phyloP scores from a whole-genome alignment of 768 basidiomycete species.

The Sarcodon aspratus region DNA sequence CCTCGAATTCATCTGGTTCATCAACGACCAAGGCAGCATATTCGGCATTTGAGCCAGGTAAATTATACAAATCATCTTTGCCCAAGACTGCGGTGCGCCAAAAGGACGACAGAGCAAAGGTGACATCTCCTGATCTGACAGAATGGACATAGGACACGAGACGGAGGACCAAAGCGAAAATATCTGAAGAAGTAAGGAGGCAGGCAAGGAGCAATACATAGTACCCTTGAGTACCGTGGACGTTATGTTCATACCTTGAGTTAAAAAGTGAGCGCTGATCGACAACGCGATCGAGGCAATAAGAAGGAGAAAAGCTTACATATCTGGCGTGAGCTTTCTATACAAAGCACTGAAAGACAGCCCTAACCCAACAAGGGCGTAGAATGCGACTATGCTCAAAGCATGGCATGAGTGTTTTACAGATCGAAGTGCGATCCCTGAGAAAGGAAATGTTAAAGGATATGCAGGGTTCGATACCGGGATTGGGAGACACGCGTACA shows the following conservation, averaged over 20 bases:
- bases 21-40: conserved; percentile 49
- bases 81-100: conserved; percentile 50
- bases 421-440: conserved; percentile 75
- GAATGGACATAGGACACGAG: conserved; percentile 32
- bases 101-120: conserved; percentile 35
- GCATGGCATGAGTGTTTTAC: conserved; percentile 59
- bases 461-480: background rate
- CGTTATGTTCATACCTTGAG: conserved; percentile 51
- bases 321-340: conserved; percentile 68
- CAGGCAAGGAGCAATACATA: conserved; percentile 34
- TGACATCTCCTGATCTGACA: conserved; percentile 22
- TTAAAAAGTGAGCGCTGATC: background rate
- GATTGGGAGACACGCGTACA: conserved; percentile 11
- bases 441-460: conserved; percentile 1
- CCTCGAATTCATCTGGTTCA: conserved; percentile 37
- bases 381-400: conserved; percentile 51
- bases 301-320: conserved; percentile 36
- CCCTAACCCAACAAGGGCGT: conserved; percentile 47
- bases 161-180: conserved; percentile 38
- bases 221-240: conserved; percentile 59
- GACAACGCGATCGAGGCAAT: background rate
- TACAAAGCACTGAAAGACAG: conserved; percentile 62
- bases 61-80: conserved; percentile 19
- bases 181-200: conserved; percentile 40
- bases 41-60: conserved; percentile 23